A percentile compares a stretch with the other conserved stretches of the same genome.
phyloP scores from a whole-genome alignment of 139 green algal genomes.

The Astrephomene gubernaculifera region DNA sequence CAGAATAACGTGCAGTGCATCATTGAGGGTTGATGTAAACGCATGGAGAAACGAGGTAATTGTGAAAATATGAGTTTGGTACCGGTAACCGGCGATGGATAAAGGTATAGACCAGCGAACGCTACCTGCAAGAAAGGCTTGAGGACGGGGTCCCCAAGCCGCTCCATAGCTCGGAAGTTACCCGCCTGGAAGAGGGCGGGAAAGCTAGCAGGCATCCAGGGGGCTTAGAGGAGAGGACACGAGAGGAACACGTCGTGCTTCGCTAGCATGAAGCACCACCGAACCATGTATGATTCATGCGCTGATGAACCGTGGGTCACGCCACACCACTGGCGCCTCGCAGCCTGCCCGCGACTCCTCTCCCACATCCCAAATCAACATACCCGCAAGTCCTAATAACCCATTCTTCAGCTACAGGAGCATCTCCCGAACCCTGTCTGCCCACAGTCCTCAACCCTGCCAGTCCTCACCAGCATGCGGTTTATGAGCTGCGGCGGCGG shows the following conservation, averaged over 20 bases:
- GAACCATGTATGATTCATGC: neutral
- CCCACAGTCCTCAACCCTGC: neutral
- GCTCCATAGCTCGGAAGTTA: conserved; percentile 90
- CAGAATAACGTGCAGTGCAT: neutral
- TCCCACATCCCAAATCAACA: neutral
- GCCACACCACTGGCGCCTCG: neutral
- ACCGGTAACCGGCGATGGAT: neutral
- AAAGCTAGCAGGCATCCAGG: neutral
- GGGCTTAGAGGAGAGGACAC: neutral
- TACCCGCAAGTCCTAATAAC: neutral
- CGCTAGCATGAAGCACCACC: neutral
- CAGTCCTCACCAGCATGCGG: conserved; percentile 62
- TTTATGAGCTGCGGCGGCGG: conserved; percentile 80
- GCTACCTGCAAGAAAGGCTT: conserved; percentile 89
- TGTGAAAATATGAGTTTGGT: neutral
- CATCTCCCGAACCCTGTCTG: neutral
- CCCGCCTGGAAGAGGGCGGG: conserved; percentile 35
- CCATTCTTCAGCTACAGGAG: neutral
- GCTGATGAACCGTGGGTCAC: neutral
- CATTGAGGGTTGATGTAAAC: neutral
- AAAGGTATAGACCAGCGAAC: neutral
- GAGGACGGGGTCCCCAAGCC: conserved; percentile 77
- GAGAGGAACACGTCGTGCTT: neutral
- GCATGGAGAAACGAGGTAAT: neutral
- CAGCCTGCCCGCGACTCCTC: neutral